Evolutionary conservation across 306 rosid genomes (phyloP).

Genomic region (Pyrus communis): DNA sequence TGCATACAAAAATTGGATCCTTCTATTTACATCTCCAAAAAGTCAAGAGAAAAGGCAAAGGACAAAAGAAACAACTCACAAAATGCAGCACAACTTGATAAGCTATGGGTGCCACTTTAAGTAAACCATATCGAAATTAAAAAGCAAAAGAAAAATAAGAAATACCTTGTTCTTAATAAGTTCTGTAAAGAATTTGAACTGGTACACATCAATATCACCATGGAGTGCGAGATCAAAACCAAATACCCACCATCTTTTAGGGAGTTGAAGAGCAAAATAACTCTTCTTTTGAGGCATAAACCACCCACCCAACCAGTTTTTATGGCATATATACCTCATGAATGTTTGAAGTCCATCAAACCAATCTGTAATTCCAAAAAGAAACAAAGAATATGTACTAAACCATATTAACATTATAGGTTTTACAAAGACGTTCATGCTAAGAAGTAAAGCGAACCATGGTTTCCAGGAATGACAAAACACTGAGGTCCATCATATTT

Average conservation of each 20-base stretch:
- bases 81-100: background rate
- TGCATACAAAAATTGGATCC: background rate
- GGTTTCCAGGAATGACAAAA: slow-evolving; percentile 93
- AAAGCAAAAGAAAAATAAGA: background rate
- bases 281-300: slow-evolving; percentile 96
- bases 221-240: slow-evolving; percentile 95
- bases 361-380: slow-evolving; percentile 64
- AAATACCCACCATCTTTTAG: slow-evolving; percentile 94
- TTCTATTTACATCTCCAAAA: background rate
- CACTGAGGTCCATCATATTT: slow-evolving; percentile 90
- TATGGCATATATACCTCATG: slow-evolving; percentile 90
- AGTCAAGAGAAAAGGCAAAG: background rate
- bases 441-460: slow-evolving; percentile 52
- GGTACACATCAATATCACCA: slow-evolving; percentile 92
- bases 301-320: slow-evolving; percentile 99
- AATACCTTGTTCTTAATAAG: slow-evolving; percentile 65
- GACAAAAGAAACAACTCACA: background rate
- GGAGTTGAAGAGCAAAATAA: slow-evolving; percentile 93
- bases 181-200: slow-evolving; percentile 90
- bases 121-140: background rate
- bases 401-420: background rate
- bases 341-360: slow-evolving; percentile 96
- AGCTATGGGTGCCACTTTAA: background rate
- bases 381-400: background rate
- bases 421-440: background rate